Base-by-base conservation (phyloP, 2,329 filamentous ascomycete species). In the Fusarium ambrosium region DNA sequence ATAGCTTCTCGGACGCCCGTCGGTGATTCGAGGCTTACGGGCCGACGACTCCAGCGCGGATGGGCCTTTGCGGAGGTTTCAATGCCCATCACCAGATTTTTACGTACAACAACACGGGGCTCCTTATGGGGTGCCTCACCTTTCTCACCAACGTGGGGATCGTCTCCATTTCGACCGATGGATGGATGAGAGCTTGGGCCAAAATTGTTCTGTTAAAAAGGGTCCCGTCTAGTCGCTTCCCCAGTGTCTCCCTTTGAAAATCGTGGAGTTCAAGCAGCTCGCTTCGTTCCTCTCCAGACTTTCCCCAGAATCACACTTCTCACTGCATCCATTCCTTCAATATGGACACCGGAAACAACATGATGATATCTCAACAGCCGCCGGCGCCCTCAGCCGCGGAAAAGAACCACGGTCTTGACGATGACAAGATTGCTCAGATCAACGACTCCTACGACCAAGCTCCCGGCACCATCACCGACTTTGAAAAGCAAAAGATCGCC, bases 401-500 rank as follows among this genome's bases (percentile, higher is more conserved):
- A 18, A 32, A 43, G 7, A 43, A 53, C 10, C 64, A 55, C 18
- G 27, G 51, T 4, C 51, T 70, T 43, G 59, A 70, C 29, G 39
- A 65, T 13, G 60, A 70, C 24, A 53, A 62, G n/a, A 70, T 70
- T 14, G 68, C 68, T 6, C 56, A 45, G 41, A 66, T 64, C 64
- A 51, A 66, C 20, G 48, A 51, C 16, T 67, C 53, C 36, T 70
- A 70, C 60, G 68, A 70, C 60, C 64, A 66, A 39, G 66, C 63
- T 9, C 55, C 43, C 14, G 73, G 73, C 24, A 71, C 69, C 36
- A 60, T 71, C 27, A 69, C 71, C 20, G 71, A 73, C 9, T 68
- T 72, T n/a, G 71, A 73, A 20, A 71, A 74, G 37, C 59, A 65
- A 43, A 75, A 75, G 53, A 64, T 62, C 13, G 48, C 43, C 20